Evolutionary conservation across 2,329 filamentous ascomycete genomes (phyloP), one percentile per base, ranked within the genome.

Genomic region (Aspergillus uvarum): DNA sequence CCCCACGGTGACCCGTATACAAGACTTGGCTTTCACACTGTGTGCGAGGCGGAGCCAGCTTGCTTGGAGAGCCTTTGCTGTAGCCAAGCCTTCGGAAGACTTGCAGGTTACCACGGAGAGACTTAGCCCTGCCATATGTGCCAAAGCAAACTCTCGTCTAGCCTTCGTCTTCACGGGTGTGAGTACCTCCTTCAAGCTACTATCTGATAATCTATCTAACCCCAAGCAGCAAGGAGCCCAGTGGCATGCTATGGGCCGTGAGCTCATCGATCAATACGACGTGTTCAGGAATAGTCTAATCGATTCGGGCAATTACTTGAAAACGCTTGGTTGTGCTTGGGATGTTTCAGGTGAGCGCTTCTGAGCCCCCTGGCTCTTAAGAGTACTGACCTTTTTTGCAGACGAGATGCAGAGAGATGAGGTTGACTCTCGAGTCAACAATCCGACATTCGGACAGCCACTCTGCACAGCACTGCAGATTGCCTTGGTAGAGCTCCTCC

Each of bases 161-260:
- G 47, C 44, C 19, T 52, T 24, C 29, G 26, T 48, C 5, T 55
- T 55, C 19, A 55, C 55, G 8, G 52, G 44, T 14, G 51, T 55
- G 50, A 54, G 19, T 14, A 24, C 47, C 42, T 11, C 24, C 19
- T 6, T 31, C 38, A 11, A 31, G 6, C 32, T 50, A 22, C n/a
- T 60, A 2, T 50, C 49, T 38, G 21, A 21, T 21, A 44, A 42
- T 11, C 49, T 51, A n/a, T 35, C 59, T 61, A 26, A 59, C 7
- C 5, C 21, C 54, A 11, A 10, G 16, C 35, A 60, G 42, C 70
- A 73, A 58, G 70, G 70, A 38, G 70, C 70, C 24, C 69, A 72
- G 32, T 73, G 69, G 69, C 44, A 60, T 56, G 59, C 59, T 12
- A 72, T 74, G 70, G 71, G 70, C 1, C n/a, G 55, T 12, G 61